These are phyloP conservation scores for Claviceps quebecensis DNA, from an alignment of 2,329 filamentous ascomycete genomes.

Conservation along the genomic window DNA sequence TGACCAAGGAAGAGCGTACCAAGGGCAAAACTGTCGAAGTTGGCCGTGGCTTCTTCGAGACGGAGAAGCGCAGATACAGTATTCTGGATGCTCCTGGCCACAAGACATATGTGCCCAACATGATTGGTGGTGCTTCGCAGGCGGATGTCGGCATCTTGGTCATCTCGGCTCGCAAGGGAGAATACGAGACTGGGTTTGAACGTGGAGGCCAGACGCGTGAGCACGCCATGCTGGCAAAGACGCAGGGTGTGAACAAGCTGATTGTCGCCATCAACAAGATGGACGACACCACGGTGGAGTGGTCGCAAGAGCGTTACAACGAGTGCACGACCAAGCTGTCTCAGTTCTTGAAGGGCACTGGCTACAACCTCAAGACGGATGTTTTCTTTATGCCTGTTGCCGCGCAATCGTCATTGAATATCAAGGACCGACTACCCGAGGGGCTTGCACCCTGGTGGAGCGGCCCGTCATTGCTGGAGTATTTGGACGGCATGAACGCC, in stretches of 20 bases:
- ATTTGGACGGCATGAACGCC: constrained; percentile 84
- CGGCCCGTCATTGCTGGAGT: constrained; percentile 84
- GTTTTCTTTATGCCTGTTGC: constrained; percentile 94
- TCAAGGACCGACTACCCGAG: constrained; percentile 76
- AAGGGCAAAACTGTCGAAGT: constrained; percentile 99
- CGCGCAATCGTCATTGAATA: constrained; percentile 70
- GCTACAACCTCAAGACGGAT: constrained; percentile 89
- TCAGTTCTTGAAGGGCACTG: constrained; percentile 79
- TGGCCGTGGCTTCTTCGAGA: constrained; percentile 90
- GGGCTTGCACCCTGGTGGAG: constrained; percentile 70
- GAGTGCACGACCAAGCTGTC: constrained; percentile 85
- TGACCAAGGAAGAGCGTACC: constrained; percentile 89
- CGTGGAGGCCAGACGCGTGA: constrained; percentile 91
- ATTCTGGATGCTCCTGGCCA: constrained; percentile 94
- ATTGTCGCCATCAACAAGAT: constrained; percentile 97
- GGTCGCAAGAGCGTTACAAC: constrained; percentile 83
- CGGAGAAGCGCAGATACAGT: constrained; percentile 88
- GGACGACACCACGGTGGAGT: constrained; percentile 93
- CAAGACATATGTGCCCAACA: constrained; percentile 95
- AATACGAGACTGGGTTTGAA: constrained; percentile 98
- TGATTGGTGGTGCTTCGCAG: constrained; percentile 92
- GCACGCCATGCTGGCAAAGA: constrained; percentile 95
- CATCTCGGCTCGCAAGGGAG: constrained; percentile 91
- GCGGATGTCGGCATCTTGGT: constrained; percentile 91
- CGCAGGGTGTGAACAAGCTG: constrained; percentile 94